phyloP scores from a whole-genome alignment of 2,329 filamentous ascomycete genomes.

The Colletotrichum liaoningense region DNA sequence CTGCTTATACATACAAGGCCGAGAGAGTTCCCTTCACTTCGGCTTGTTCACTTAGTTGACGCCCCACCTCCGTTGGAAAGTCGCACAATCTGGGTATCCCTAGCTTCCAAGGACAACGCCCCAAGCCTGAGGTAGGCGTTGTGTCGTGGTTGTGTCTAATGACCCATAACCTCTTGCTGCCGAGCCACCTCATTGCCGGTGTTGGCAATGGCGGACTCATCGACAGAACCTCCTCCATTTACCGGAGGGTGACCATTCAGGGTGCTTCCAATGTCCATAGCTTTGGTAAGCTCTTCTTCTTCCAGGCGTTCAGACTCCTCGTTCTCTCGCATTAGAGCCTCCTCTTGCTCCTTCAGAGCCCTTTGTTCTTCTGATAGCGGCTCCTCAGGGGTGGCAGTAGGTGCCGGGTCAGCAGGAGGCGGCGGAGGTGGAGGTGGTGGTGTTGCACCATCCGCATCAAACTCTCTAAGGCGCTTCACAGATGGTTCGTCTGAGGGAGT shows the following conservation, averaged over 20 bases:
- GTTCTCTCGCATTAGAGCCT: conserved; percentile 62
- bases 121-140: background rate
- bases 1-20: conserved; percentile 33
- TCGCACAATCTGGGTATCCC: background rate
- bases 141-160: conserved; percentile 21
- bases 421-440: conserved; percentile 63
- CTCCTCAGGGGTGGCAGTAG: conserved; percentile 45
- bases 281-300: conserved; percentile 39
- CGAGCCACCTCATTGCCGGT: conserved; percentile 7
- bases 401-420: conserved; percentile 45
- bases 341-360: conserved; percentile 61
- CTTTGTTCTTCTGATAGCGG: conserved; percentile 55
- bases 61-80: background rate
- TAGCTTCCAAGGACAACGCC: background rate
- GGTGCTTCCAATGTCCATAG: background rate
- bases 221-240: conserved; percentile 9
- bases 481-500: conserved; percentile 68
- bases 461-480: conserved; percentile 64
- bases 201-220: conserved; percentile 8
- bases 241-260: conserved; percentile 7
- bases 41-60: conserved; percentile 7
- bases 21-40: background rate
- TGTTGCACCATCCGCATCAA: conserved; percentile 51
- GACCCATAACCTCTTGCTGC: conserved; percentile 37
- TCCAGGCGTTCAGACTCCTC: conserved; percentile 65